Base-by-base conservation (phyloP, 129 eudicot genomes). In the Pulicaria dysenterica region DNA sequence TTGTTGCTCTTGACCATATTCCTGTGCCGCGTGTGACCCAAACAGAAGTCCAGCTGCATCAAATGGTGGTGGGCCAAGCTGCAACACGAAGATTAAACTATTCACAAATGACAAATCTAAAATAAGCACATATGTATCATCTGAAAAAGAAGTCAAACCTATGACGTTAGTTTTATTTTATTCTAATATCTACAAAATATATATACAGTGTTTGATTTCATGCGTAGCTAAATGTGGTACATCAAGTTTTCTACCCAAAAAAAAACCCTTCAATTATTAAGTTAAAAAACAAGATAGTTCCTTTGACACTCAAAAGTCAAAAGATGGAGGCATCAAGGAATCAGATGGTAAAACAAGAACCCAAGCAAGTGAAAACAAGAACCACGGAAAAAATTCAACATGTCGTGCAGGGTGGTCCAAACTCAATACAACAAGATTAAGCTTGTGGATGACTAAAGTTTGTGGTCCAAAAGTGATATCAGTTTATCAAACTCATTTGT, bases 11-110 rank as follows among this genome's bases (percentile, higher is more conserved):
- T 83, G 91, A 63, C 83, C 79, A 58, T 87, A 85, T 53, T 89
- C 98, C 55, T 89, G 81, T 61, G 85, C 77, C 15, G 86, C 80
- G 72, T 83, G 88, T 54, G 92, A 50, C 46, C 90, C 86, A 58
- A 79, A 93, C 50, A 89, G 71, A 81, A 93, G 84, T 39, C 84
- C 95, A 15, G 79, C 70, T 19, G 89, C 79, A 79, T 93, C 96
- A 74, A 85, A 89, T 47, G 89, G 46, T 44, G 86, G 83, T 31
- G 85, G 71, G 42, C 81, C 81, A 8, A 89, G 83, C 96, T 86
- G 94, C 81, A 83, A 80, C 24, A 70, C 17, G 54, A 75, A 41
- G 69, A 16, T 61, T 73, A 12, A 17, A 60, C 10, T 36, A 39
- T 60, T 61, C 34, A 37, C 59, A 47, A 73, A 31, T 48, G 47